Conservation (phyloP, 306 rosid genomes). For the Malus asiatica region DNA sequence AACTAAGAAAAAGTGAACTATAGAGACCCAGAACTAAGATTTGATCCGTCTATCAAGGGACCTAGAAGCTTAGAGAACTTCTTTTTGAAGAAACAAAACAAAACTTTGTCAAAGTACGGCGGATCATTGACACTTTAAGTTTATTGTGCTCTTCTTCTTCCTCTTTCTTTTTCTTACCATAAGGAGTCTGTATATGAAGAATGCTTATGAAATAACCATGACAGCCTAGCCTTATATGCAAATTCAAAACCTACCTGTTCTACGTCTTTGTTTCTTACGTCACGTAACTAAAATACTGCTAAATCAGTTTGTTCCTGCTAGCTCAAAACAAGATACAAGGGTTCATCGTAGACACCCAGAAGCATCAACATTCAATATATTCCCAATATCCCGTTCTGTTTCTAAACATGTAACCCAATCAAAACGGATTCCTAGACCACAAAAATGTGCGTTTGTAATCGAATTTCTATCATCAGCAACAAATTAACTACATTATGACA, state of each 20-base stretch:
- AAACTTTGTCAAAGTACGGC: background rate
- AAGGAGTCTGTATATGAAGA: background rate
- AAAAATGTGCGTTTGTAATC: background rate
- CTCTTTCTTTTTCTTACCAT: background rate
- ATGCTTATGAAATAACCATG: background rate
- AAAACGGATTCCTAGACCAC: background rate
- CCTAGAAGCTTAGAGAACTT: background rate
- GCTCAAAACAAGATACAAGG: background rate
- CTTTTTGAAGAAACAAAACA: background rate
- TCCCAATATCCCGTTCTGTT: background rate
- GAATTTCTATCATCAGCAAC: background rate
- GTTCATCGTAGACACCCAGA: background rate
- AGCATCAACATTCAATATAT: background rate
- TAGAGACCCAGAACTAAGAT: background rate
- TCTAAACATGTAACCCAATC: background rate
- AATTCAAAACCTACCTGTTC: background rate
- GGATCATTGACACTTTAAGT: background rate
- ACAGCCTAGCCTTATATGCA: background rate
- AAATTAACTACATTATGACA: background rate
- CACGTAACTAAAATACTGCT: background rate
- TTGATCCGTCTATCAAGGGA: background rate
- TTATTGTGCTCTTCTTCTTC: background rate
- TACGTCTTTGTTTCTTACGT: background rate
- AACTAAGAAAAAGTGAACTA: background rate
- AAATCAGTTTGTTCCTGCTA: background rate